A percentile compares a stretch with the other conserved stretches of the same genome.
These are phyloP conservation scores for Nakazawaea wyomingensis DNA, from an alignment of 805 yeast species.

Conservation along the genomic window DNA sequence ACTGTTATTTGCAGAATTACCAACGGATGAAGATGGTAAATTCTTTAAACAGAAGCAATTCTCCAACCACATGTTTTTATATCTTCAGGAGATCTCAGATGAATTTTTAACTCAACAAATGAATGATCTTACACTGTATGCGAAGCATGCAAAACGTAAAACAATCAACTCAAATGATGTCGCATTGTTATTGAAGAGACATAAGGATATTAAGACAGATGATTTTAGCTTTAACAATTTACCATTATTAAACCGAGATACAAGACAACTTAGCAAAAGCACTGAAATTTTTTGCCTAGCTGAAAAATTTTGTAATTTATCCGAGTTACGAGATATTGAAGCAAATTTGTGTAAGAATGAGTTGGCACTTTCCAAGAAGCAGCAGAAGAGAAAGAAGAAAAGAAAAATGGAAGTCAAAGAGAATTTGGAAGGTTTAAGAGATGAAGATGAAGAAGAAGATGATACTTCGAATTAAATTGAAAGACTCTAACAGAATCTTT, in stretches of 20 bases:
- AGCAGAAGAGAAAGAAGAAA: not conserved
- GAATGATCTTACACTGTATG: slow-evolving; percentile 29
- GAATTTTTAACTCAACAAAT: slow-evolving; percentile 31
- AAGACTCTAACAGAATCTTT: no score
- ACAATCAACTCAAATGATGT: slow-evolving; percentile 29
- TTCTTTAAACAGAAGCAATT: slow-evolving; percentile 18
- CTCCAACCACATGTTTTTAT: slow-evolving; percentile 19
- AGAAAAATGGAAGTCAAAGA: not conserved
- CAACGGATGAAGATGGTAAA: slow-evolving; percentile 14
- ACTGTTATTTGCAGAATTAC: slow-evolving; percentile 7
- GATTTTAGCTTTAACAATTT: no score
- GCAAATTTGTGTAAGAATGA: slow-evolving; percentile 19
- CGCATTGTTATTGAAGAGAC: slow-evolving; percentile 27
- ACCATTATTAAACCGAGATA: no score
- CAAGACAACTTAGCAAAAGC: no score
- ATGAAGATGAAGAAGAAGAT: not conserved
- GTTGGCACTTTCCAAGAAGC: not conserved
- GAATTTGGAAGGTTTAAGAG: no score
- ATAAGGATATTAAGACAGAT: slow-evolving; percentile 13
- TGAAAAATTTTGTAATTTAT: slow-evolving; percentile 18
- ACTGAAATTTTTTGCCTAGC: slow-evolving; percentile 15
- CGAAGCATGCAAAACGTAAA: slow-evolving; percentile 26
- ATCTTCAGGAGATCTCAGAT: slow-evolving; percentile 28
- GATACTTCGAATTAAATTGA: not conserved
- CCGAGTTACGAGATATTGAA: slow-evolving; percentile 23